These are phyloP conservation scores for Termitomyces sp. DNA, from an alignment of 768 basidiomycete genomes.

Conservation along the genomic window DNA sequence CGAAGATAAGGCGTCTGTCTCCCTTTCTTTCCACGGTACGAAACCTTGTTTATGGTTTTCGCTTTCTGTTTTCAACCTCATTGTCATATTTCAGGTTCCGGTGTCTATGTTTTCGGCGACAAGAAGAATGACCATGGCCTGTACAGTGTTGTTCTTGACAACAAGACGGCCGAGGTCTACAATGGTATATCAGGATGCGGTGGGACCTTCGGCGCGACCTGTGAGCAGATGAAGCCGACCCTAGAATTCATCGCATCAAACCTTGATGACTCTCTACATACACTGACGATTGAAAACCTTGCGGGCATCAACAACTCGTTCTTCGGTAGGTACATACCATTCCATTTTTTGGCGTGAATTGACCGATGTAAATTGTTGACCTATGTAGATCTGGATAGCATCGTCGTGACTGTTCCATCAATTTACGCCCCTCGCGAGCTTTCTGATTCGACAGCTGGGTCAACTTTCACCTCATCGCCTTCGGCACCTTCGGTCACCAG, in stretches of 20 bases:
- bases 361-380: neutral
- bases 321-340: constrained; percentile 30
- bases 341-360: neutral
- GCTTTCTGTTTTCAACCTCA: neutral
- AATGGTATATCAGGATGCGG: constrained; percentile 45
- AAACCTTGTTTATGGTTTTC: neutral
- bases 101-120: constrained; percentile 44
- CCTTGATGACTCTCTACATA: constrained; percentile 33
- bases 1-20: constrained; percentile 34
- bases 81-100: constrained; percentile 28
- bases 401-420: constrained; percentile 40
- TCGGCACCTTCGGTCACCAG: constrained; percentile 2
- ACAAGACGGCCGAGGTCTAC: constrained; percentile 26
- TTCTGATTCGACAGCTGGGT: neutral
- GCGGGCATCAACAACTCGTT: constrained; percentile 41
- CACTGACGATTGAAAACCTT: constrained; percentile 33
- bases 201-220: constrained; percentile 39
- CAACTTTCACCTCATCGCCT: neutral
- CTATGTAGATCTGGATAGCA: constrained; percentile 40
- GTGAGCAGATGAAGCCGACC: constrained; percentile 42
- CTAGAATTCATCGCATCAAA: constrained; percentile 41
- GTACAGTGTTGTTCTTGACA: constrained; percentile 39
- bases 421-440: constrained; percentile 34
- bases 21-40: constrained; percentile 39
- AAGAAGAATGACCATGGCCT: constrained; percentile 47